Base-by-base conservation (phyloP, 805 yeast genomes). In the Alloascoidea africana region DNA sequence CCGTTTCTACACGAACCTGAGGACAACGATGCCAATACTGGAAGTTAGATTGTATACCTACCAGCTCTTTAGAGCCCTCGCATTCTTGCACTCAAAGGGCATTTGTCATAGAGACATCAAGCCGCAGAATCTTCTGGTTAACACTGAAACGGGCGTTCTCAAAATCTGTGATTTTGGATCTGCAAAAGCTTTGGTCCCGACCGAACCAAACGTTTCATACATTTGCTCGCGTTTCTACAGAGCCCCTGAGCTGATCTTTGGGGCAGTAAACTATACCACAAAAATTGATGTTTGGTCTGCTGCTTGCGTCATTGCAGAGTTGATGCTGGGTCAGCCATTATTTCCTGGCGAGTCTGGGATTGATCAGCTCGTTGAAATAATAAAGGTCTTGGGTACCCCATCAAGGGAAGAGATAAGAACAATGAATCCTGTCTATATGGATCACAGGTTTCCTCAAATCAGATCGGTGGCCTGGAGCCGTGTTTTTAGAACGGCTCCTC, bases 311-410 rank as follows among this genome's bases (percentile, higher is more conserved):
- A 79, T 82, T 73, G 89, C 91, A 2, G 94, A 82, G 55, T 58
- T 82, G 51, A 66, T 80, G 17, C 62, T 82, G 38, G 94, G 94
- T 5, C 91, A 80, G 51, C 93, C 94, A 5, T 60, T 82, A 45
- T 82, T 82, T 53, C 91, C 93, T 6, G 94, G 94, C 36, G 89
- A 82, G 54, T 70, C 78, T 40, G 91, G 91, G 27, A 81, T 82
- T 39, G 91, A 82, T 51, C 93, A 82, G 54, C 63, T 81, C 49
- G 91, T 81, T 16, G 93, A 81, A 55, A 81, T 81, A 42, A 81
- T 81, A 47, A 81, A 81, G 55, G 75, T 81, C 18, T 63, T 82
- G 51, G 93, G 93, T 3, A 81, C 93, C 0, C 93, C 93, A 2
- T 65, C 84, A 8, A 73, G 72, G 41, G 84, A 78, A 30, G 86